These are phyloP conservation scores for Juglanconis sp. DNA, from an alignment of 2,329 filamentous ascomycete species.

Conservation along the genomic window DNA sequence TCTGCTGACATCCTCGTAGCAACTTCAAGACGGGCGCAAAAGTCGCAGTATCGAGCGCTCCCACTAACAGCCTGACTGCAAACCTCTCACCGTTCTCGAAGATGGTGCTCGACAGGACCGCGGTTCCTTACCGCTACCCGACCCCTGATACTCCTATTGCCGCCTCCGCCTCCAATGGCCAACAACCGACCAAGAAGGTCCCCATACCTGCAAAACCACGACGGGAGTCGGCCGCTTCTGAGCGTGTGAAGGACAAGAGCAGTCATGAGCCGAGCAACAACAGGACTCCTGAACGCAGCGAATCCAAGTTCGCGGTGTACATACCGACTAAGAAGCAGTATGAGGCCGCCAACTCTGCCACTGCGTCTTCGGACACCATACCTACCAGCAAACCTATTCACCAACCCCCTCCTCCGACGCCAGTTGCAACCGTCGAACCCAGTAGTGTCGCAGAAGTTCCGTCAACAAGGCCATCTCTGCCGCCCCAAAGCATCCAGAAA, in stretches of 20 bases:
- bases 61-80: slow-evolving; percentile 32
- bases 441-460: neutral
- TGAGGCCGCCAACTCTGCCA: slow-evolving; percentile 17
- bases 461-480: slow-evolving; percentile 11
- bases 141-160: slow-evolving; percentile 32
- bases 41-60: slow-evolving; percentile 26
- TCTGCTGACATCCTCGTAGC: slow-evolving; percentile 38
- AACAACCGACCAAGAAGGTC: slow-evolving; percentile 26
- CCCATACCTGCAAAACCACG: slow-evolving; percentile 2
- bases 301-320: slow-evolving; percentile 43
- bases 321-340: slow-evolving; percentile 42
- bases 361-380: neutral
- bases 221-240: slow-evolving; percentile 17
- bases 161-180: slow-evolving; percentile 27
- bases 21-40: slow-evolving; percentile 55
- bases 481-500: slow-evolving; percentile 18
- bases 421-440: slow-evolving; percentile 17
- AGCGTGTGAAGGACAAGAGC: slow-evolving; percentile 4
- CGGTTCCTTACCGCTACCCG: slow-evolving; percentile 38
- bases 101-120: slow-evolving; percentile 44
- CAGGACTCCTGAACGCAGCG: slow-evolving; percentile 33
- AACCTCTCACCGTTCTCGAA: slow-evolving; percentile 49
- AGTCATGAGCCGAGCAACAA: slow-evolving; percentile 21
- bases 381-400: slow-evolving; percentile 16
- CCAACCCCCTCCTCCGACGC: slow-evolving; percentile 27